phyloP scores from a whole-genome alignment of 2,329 filamentous ascomycete species.

The Ophiostoma quercus region DNA sequence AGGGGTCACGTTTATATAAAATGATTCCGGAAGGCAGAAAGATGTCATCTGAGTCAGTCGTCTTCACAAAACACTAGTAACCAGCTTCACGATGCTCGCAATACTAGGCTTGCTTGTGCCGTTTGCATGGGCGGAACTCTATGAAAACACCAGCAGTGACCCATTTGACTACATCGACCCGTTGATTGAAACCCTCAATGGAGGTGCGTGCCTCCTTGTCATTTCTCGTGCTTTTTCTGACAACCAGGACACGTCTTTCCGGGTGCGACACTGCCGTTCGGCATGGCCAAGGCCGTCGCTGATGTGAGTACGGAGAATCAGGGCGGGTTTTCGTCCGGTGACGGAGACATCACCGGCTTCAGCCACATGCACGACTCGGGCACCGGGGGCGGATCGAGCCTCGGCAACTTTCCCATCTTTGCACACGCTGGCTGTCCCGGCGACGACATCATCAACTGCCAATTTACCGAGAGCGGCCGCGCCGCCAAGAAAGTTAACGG shows the following conservation, averaged over 20 bases:
- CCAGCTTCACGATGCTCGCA: not conserved
- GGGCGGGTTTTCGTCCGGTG: slow-evolving; percentile 40
- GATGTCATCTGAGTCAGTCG: not conserved
- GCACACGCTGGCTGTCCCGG: slow-evolving; percentile 34
- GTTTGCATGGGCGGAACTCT: not conserved
- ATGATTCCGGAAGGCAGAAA: too few relatives aligned
- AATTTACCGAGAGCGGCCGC: slow-evolving; percentile 47
- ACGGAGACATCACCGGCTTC: slow-evolving; percentile 31
- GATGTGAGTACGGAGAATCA: slow-evolving; percentile 15
- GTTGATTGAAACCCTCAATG: slow-evolving; percentile 45
- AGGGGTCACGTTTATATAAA: not conserved
- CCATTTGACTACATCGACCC: slow-evolving; percentile 37
- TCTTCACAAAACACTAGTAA: not conserved
- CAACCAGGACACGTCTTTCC: slow-evolving; percentile 53
- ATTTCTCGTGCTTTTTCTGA: not conserved
- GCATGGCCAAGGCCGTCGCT: slow-evolving; percentile 41
- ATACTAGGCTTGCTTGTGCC: not conserved
- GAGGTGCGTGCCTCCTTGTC: slow-evolving; percentile 3
- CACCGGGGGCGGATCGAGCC: slow-evolving; percentile 40
- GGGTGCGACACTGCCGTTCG: slow-evolving; percentile 44
- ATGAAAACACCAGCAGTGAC: not conserved
- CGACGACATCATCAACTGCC: slow-evolving; percentile 51
- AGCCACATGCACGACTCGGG: slow-evolving; percentile 39
- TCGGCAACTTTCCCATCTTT: slow-evolving; percentile 46
- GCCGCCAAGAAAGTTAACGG: slow-evolving; percentile 38